Evolutionary conservation across 768 basidiomycete genomes (phyloP).

Genomic region (Lentinula aciculospora): DNA sequence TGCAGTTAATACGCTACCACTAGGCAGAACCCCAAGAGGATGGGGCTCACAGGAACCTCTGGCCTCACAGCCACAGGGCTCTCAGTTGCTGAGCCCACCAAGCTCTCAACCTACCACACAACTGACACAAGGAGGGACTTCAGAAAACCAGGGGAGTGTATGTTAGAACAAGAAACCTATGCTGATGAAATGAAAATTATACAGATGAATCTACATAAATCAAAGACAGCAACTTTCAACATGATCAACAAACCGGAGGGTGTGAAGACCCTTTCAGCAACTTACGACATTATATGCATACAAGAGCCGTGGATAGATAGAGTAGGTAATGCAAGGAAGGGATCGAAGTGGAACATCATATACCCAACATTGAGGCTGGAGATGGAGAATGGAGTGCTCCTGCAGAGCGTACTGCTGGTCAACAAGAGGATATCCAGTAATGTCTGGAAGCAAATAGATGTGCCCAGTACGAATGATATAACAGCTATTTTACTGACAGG

Average conservation of each 20-base stretch:
- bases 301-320: slow-evolving; percentile 23
- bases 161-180: neutral
- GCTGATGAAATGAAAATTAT: slow-evolving; percentile 11
- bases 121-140: neutral
- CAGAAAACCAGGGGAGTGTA: neutral
- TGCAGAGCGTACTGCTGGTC: slow-evolving; percentile 18
- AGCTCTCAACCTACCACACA: too few species aligned
- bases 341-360: neutral
- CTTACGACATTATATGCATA: slow-evolving; percentile 18
- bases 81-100: too few species aligned
- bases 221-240: slow-evolving; percentile 9
- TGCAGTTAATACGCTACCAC: neutral
- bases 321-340: neutral
- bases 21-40: neutral
- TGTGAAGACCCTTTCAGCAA: neutral
- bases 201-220: slow-evolving; percentile 21
- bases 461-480: slow-evolving; percentile 17
- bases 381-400: neutral
- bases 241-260: slow-evolving; percentile 7
- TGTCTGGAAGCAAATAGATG: slow-evolving; percentile 15
- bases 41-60: neutral
- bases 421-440: slow-evolving; percentile 13
- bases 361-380: neutral
- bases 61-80: neutral
- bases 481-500: slow-evolving; percentile 18